phyloP scores from a whole-genome alignment of 83 land plant genomes.

The Larix sibirica region DNA sequence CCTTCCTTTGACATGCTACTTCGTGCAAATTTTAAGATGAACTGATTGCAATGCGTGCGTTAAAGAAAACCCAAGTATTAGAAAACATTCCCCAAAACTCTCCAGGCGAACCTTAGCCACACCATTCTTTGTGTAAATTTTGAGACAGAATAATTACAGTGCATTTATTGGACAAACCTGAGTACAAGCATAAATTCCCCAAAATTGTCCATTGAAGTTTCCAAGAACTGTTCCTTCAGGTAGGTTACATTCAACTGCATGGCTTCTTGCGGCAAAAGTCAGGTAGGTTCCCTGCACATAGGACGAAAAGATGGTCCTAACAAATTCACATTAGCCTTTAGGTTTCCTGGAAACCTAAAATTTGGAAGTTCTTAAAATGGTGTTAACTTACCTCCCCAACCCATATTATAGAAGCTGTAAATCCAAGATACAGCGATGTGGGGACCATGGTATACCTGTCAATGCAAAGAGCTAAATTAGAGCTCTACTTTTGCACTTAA shows the following conservation, averaged over 20 bases:
- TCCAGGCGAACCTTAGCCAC: conserved; percentile 33
- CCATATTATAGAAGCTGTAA: conserved; percentile 60
- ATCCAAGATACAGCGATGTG: conserved; percentile 87
- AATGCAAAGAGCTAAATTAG: neutral
- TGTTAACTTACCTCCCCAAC: too few relatives aligned
- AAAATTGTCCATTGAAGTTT: conserved; percentile 89
- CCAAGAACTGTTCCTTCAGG: conserved; percentile 87
- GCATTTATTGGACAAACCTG: conserved; percentile 46
- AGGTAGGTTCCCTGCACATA: conserved; percentile 85
- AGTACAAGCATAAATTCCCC: conserved; percentile 76
- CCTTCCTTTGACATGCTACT: neutral
- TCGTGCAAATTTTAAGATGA: neutral
- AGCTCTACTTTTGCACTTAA: neutral
- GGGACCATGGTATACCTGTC: conserved; percentile 92
- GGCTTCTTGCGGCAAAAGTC: conserved; percentile 77
- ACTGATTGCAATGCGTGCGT: neutral
- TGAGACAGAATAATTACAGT: neutral
- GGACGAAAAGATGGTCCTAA: neutral
- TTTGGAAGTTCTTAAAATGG: neutral
- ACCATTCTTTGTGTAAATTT: neutral
- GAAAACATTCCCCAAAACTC: conserved; percentile 89
- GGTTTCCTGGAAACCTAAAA: neutral
- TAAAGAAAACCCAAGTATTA: conserved; percentile 51
- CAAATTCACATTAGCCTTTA: neutral
- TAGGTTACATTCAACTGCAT: conserved; percentile 62